Evolutionary conservation across 2,329 filamentous ascomycete species (phyloP), one percentile per base, ranked within the genome.

Genomic region (Fusarium subtropicale): DNA sequence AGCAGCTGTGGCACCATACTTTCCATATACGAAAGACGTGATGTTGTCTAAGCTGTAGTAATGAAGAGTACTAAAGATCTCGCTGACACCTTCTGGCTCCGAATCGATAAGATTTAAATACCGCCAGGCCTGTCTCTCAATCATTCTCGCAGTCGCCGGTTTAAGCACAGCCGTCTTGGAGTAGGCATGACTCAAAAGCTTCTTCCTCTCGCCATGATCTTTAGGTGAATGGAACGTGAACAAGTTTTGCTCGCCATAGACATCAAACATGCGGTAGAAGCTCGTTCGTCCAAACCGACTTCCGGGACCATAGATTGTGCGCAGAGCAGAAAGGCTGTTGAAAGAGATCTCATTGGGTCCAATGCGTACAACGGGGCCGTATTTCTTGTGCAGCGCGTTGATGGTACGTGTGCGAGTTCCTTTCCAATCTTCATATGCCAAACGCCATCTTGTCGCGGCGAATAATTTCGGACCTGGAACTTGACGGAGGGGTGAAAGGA

Each of bases 241-340:
- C 3, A 88, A 69, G 55, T 87, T 86, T 71, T 81, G 81, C 12
- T 78, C 77, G 0, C 84, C 84, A 51, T 86, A 86, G 0, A 81
- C 83, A 65, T 86, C 84, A 60, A 88, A 87, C 82, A 87, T 86
- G 45, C 81, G 80, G 57, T 88, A 88, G 68, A 87, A 88, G 2
- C 53, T 47, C 0, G 85, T 85, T 39, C 84, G 75, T 41, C 83
- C 84, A 57, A 83, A 87, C 1, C 80, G 80, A 46, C 80, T 83
- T 2, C 86, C 85, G 1, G 85, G 81, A 0, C 85, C 85, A 72
- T 88, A 87, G 24, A 88, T 87, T 1, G 81, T 81, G n/a, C 81
- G 79, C 38, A 87, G 64, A 0, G 85, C 86, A 0, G 80, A 74
- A 1, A 85, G 74, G 7, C 73, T 78, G 22, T 76, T 76, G 67